A percentile compares a stretch with the other conserved stretches of the same genome.
Conservation (phyloP, 2,329 filamentous ascomycete genomes). For the Periconia digitata region DNA sequence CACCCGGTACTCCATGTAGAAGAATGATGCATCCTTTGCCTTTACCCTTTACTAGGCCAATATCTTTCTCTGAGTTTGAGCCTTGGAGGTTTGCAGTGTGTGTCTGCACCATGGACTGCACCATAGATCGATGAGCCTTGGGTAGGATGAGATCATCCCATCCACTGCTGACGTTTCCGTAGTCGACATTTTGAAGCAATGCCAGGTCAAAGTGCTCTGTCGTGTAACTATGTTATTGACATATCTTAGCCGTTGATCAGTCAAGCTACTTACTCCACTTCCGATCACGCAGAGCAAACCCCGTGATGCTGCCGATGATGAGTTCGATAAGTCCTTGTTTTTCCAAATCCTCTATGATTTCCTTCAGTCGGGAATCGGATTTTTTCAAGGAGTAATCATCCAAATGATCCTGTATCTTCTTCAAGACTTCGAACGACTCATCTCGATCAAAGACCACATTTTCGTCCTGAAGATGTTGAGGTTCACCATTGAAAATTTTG, state of each 20-base stretch:
- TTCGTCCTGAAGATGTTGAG: background rate
- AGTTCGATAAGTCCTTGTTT: background rate
- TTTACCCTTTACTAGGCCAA: slow-evolving; percentile 45
- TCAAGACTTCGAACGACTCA: background rate
- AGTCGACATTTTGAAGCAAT: background rate
- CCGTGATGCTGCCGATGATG: background rate
- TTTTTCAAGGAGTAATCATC: background rate
- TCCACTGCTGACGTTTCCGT: background rate
- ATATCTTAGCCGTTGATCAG: background rate
- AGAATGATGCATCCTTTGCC: slow-evolving; percentile 54
- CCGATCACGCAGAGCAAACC: background rate
- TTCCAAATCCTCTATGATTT: background rate
- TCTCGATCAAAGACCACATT: background rate
- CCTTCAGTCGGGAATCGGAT: background rate
- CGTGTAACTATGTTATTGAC: background rate
- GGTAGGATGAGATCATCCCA: slow-evolving; percentile 3
- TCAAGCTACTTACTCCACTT: slow-evolving; percentile 2
- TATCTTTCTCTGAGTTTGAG: background rate
- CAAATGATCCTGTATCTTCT: background rate
- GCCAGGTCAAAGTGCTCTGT: background rate
- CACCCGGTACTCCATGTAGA: slow-evolving; percentile 52
- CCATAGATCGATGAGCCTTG: background rate
- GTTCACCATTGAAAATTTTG: background rate
- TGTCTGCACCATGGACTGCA: slow-evolving; percentile 3
- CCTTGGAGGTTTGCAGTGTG: background rate